These are phyloP conservation scores for Aegilops bicornis DNA, from an alignment of 176 grass and related monocot genomes.

Conservation along the genomic window DNA sequence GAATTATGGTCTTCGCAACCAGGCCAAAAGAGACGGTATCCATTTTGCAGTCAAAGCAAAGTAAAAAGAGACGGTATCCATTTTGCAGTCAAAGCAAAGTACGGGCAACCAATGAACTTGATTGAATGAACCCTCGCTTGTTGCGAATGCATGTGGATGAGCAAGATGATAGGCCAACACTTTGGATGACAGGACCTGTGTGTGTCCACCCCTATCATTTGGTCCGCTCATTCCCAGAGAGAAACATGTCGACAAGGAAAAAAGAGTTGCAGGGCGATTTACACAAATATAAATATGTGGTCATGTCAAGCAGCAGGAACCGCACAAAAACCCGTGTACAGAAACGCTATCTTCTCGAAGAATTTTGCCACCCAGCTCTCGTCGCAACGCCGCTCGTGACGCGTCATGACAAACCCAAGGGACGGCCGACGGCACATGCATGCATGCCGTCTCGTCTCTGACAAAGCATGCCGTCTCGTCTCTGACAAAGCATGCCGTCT, in stretches of 20 bases:
- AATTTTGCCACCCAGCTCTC: background rate
- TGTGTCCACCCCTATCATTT: background rate
- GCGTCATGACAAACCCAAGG: background rate
- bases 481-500: background rate
- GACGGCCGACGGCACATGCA: background rate
- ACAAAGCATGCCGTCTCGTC: background rate
- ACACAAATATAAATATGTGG: background rate
- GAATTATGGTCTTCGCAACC: too few species aligned
- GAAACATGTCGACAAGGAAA: background rate
- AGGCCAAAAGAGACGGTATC: too few species aligned
- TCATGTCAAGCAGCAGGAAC: background rate
- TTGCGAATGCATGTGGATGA: background rate
- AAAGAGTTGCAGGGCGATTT: background rate
- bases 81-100: too few species aligned
- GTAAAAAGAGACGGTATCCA: too few species aligned
- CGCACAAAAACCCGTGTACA: background rate
- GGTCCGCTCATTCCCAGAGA: background rate
- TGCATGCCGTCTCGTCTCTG: background rate
- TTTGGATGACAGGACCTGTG: background rate
- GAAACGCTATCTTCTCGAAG: background rate
- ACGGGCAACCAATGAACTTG: too few species aligned
- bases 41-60: too few species aligned
- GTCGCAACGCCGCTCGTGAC: background rate
- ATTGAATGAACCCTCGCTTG: background rate
- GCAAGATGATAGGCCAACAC: background rate